Base-by-base conservation (phyloP, 2,329 filamentous ascomycete genomes). In the Colletotrichum tamarilloi region DNA sequence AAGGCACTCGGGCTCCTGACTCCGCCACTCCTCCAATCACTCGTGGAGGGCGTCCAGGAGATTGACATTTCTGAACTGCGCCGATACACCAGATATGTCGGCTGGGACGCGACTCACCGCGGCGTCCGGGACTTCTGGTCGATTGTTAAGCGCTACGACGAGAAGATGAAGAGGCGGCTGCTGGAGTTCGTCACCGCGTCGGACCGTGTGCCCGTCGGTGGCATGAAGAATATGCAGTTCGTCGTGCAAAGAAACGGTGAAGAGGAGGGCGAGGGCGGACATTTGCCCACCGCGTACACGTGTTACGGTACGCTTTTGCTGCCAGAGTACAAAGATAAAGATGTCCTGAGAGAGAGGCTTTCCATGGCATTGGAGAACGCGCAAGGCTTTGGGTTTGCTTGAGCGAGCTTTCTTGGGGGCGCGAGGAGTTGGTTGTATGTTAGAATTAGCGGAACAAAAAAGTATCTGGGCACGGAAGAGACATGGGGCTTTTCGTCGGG, bases 161-260 rank as follows among this genome's bases (percentile, higher is more conserved):
- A 92, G 19, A 86, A 89, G 57, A 93, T 95, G 86, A 93, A 93
- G 82, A 89, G 91, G 65, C 91, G 90, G 77, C 84, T 99, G 42
- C 87, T 99, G 38, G 95, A 98, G 81, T 99, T 99, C 79, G 95
- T 99, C 35, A 99, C 97, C 16, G 96, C 96, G 0, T 96, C 92
- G 77, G 95, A 98, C 79, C 90, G 97, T 2, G 90, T 98, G 2
- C 97, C 97, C 0, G 94, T 98, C 0, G 95, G 94, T 24, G 97
- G 97, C 3, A 91, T 95, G 79, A 89, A 90, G 75, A 95, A 93
- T 77, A 85, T 98, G 59, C 92, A 93, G 78, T 98, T 98, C 81
- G 90, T 94, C 16, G 88, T 99, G 56, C 93, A 96, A 82, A 91
- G 90, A 78, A 95, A 95, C 79, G 91, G 94, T 19, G 87, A 91